Conservation (phyloP, 179 eudicot species). For the Spergularia azorica region DNA sequence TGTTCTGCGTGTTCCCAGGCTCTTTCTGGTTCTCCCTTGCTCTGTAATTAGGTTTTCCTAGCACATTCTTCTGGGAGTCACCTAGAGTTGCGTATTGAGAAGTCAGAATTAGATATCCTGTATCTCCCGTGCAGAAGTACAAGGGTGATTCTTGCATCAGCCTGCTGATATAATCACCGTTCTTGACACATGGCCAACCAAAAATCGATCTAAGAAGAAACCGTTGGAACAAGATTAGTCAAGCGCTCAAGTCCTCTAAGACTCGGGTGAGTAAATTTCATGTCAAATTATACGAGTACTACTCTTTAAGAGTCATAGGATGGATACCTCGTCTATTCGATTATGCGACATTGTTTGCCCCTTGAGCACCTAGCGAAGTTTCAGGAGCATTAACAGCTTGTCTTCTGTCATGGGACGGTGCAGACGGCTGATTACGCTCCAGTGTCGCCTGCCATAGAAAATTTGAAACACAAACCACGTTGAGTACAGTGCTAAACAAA, state of each 20-base stretch:
- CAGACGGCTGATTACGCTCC: slow-evolving; percentile 30
- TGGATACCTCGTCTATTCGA: not conserved
- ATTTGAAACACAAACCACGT: not conserved
- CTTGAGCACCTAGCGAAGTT: slow-evolving; percentile 25
- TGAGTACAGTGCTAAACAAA: not conserved
- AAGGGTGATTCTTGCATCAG: not conserved
- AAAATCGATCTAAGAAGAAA: slow-evolving; percentile 4
- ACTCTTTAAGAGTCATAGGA: not conserved
- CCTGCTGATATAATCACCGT: not conserved
- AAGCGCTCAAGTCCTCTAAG: not conserved
- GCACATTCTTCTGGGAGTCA: no score
- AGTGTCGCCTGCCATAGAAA: slow-evolving; percentile 36
- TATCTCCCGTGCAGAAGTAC: not conserved
- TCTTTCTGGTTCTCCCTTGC: no score
- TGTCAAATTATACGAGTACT: not conserved
- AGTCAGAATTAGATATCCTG: not conserved
- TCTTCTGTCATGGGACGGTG: slow-evolving; percentile 32
- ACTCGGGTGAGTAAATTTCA: not conserved
- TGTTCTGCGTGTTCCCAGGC: not conserved
- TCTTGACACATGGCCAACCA: not conserved
- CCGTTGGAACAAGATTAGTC: not conserved
- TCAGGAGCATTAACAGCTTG: slow-evolving; percentile 28
- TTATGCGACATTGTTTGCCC: slow-evolving; percentile 20
- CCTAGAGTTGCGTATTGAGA: not conserved
- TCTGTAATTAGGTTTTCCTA: no score